These are phyloP conservation scores for Herpetospermum pedunculosum DNA, from an alignment of 306 rosid species.

Conservation along the genomic window DNA sequence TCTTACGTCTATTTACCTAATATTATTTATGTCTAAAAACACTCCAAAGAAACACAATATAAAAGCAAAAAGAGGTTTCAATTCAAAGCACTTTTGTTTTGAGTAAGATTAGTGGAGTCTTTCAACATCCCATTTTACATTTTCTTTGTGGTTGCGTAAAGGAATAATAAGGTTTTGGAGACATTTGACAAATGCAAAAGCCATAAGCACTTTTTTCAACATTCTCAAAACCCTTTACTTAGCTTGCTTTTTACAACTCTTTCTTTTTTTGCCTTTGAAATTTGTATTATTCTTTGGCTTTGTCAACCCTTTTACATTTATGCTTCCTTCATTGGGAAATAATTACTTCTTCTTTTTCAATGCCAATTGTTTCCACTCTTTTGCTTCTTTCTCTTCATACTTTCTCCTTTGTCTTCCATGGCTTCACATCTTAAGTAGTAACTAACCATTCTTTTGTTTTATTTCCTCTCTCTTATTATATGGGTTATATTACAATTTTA, in stretches of 20 bases:
- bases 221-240: background rate
- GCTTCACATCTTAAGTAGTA: background rate
- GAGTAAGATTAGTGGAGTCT: background rate
- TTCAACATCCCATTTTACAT: background rate
- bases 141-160: background rate
- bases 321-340: slow-evolving; percentile 10
- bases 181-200: background rate
- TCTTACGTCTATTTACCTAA: too few species aligned
- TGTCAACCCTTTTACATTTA: slow-evolving; percentile 20
- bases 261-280: background rate
- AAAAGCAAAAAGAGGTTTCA: background rate
- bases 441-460: background rate
- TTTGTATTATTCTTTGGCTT: background rate
- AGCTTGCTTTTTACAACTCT: slow-evolving; percentile 22
- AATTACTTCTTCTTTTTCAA: background rate
- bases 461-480: too few species aligned
- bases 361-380: slow-evolving; percentile 7
- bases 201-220: background rate
- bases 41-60: background rate
- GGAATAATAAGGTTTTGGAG: background rate
- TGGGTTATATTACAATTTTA: too few species aligned
- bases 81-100: background rate
- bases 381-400: background rate
- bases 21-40: background rate
- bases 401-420: background rate